Evolutionary conservation across 2,329 filamentous ascomycete species (phyloP).

Genomic region (Macrophomina tecta): DNA sequence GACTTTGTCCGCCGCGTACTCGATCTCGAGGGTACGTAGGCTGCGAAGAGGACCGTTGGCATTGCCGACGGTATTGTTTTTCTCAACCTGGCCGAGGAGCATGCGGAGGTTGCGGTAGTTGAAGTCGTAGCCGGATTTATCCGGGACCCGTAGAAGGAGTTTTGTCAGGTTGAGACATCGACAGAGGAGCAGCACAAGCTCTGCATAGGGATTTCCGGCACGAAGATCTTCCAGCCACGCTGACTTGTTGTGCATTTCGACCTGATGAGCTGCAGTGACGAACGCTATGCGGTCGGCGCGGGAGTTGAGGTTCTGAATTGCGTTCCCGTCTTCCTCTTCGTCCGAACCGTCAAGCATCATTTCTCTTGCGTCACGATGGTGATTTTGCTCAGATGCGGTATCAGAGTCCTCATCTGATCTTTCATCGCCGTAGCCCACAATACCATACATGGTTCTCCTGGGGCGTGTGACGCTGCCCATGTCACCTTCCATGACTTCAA

Average conservation of each 20-base stretch:
- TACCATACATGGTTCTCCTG: background rate
- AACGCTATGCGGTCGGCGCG: background rate
- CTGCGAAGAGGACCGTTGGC: background rate
- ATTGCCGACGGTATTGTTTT: background rate
- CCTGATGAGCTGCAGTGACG: background rate
- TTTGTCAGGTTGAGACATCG: background rate
- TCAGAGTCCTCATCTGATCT: no score
- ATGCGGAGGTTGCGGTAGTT: background rate
- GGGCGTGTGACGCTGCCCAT: background rate
- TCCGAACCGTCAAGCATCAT: background rate
- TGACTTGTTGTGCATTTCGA: background rate
- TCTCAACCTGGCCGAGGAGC: background rate
- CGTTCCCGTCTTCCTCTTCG: background rate
- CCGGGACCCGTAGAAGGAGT: background rate
- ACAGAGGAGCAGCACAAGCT: background rate
- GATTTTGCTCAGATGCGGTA: no score
- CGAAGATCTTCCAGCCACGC: background rate
- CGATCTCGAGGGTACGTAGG: background rate
- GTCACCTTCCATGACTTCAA: background rate
- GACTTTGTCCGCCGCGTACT: background rate
- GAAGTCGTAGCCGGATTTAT: background rate
- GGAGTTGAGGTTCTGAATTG: background rate
- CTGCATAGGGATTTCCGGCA: background rate
- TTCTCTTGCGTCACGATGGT: no score
- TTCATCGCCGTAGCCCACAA: background rate